Base-by-base conservation (phyloP, 2,329 filamentous ascomycete species). In the Mycosphaerelloides madeirae region DNA sequence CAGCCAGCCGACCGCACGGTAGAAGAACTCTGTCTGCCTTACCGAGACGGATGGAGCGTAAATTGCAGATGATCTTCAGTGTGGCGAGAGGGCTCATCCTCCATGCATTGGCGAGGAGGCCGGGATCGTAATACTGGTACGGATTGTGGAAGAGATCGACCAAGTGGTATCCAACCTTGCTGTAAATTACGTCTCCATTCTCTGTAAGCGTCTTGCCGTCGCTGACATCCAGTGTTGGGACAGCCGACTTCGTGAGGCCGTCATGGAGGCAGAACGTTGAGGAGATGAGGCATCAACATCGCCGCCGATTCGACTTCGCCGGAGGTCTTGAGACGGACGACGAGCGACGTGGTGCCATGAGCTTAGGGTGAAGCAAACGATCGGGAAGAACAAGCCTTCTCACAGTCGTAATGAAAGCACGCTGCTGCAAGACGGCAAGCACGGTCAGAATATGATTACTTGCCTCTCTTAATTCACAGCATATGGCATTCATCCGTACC, bases 41-140 rank as follows among this genome's bases (percentile, higher is more conserved):
- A 13, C 79, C 78, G 0, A 81, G 62, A 46, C 81, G 78, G 38
- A 81, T 81, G n/a, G 76, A 79, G 8, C 79, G 71, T 1, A 72
- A 63, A 47, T 80, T 79, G 68, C 78, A 81, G 51, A 82, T 76
- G 53, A 81, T 70, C 56, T 79, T 79, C 22, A 81, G 67, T 0
- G 78, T 78, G 11, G 67, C 58, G 2, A 72, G 54, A 0, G 73
- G 49, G 46, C 80, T 73, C 1, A 64, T 57, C 1, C 58, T 53
- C 78, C 78, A 83, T 1, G 78, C 72, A 2, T 60, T 47, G 2
- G 71, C 57, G 22, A 81, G 70, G 1, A 75, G 56, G 11, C 66
- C 54, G 4, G 60, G 1, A 80, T 57, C 1, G 65, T 55, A 0
- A 61, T 55, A 0, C 64, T 63, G 0, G 65, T 61, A 11, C 71